Conservation (phyloP, 352 stramenopile species). For the Phytophthora kernoviae region DNA sequence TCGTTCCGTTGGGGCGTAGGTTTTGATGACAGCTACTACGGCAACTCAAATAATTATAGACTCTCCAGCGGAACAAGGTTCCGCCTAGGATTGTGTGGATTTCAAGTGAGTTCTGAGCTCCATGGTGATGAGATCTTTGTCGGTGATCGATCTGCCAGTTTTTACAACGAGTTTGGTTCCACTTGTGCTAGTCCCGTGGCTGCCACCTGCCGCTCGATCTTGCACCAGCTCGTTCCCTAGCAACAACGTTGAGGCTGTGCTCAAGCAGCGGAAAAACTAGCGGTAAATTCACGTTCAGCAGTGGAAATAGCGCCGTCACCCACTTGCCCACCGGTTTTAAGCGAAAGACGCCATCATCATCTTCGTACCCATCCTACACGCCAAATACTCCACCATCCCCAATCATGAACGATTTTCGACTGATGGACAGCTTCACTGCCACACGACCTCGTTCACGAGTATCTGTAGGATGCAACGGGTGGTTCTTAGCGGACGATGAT, state of each 20-base stretch:
- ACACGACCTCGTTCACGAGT: constrained; percentile 30
- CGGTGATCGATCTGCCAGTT: constrained; percentile 10
- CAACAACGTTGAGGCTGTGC: constrained; percentile 17
- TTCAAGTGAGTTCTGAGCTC: constrained; percentile 13
- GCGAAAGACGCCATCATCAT: constrained; percentile 12
- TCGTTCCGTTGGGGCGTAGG: constrained; percentile 28
- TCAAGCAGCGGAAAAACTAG: constrained; percentile 10
- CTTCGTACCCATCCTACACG: constrained; percentile 26
- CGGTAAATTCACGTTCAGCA: constrained; percentile 10
- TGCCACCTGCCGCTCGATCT: constrained; percentile 24
- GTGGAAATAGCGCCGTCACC: constrained; percentile 1
- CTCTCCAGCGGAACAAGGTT: constrained; percentile 24
- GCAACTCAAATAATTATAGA: neutral
- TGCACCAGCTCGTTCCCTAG: constrained; percentile 4
- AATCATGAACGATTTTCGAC: constrained; percentile 24
- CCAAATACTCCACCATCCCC: constrained; percentile 15
- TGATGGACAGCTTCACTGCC: constrained; percentile 8
- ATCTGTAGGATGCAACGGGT: constrained; percentile 42
- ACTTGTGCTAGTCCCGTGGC: constrained; percentile 15
- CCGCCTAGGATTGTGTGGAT: constrained; percentile 17
- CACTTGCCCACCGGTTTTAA: constrained; percentile 19
- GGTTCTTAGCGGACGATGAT: constrained; percentile 28
- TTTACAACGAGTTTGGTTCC: constrained; percentile 22
- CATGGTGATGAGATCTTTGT: constrained; percentile 12
- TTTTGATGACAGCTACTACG: constrained; percentile 28